A percentile compares a stretch with the other conserved stretches of the same genome.
These are phyloP conservation scores for Polyplosphaeria fusca DNA, from an alignment of 495 filamentous ascomycete species.

Conservation along the genomic window DNA sequence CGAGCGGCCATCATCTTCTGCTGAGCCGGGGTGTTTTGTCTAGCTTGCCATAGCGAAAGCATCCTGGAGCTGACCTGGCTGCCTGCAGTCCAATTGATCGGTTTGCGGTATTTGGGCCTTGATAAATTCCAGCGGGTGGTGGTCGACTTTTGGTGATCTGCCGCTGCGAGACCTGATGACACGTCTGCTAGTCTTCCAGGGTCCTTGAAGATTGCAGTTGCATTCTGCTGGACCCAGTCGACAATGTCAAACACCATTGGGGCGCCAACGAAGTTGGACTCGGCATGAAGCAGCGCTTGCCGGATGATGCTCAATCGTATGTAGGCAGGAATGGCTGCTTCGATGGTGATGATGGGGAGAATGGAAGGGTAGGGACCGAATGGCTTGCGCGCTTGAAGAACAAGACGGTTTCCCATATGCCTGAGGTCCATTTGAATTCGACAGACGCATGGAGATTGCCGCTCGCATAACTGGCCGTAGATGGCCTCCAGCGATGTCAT, in stretches of 20 bases:
- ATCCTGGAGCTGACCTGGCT: slow-evolving; percentile 46
- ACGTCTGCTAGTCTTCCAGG: slow-evolving; percentile 83
- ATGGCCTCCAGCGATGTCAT: slow-evolving; percentile 76
- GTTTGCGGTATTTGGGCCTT: slow-evolving; percentile 24
- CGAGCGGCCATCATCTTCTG: slow-evolving; percentile 68
- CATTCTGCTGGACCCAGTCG: slow-evolving; percentile 82
- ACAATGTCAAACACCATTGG: slow-evolving; percentile 85
- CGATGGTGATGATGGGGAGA: slow-evolving; percentile 73
- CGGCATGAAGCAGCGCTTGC: slow-evolving; percentile 66
- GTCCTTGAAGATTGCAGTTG: slow-evolving; percentile 70
- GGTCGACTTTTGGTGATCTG: slow-evolving; percentile 23
- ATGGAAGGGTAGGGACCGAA: slow-evolving; percentile 64
- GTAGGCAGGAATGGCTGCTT: slow-evolving; percentile 73
- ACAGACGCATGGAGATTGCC: slow-evolving; percentile 57
- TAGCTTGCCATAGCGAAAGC: slow-evolving; percentile 53
- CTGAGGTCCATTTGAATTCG: slow-evolving; percentile 56
- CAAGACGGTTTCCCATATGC: slow-evolving; percentile 39
- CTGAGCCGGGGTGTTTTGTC: slow-evolving; percentile 56
- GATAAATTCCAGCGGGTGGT: slow-evolving; percentile 26
- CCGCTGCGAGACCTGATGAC: slow-evolving; percentile 61
- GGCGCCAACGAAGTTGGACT: slow-evolving; percentile 66
- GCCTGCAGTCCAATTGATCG: slow-evolving; percentile 41
- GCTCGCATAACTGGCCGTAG: slow-evolving; percentile 62
- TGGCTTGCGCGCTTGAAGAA: slow-evolving; percentile 54
- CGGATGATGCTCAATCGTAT: slow-evolving; percentile 87